A percentile compares a stretch with the other conserved stretches of the same genome.
Conservation (phyloP, 1,139 yeast genomes). For the Sugiyamaella neomexicana region DNA sequence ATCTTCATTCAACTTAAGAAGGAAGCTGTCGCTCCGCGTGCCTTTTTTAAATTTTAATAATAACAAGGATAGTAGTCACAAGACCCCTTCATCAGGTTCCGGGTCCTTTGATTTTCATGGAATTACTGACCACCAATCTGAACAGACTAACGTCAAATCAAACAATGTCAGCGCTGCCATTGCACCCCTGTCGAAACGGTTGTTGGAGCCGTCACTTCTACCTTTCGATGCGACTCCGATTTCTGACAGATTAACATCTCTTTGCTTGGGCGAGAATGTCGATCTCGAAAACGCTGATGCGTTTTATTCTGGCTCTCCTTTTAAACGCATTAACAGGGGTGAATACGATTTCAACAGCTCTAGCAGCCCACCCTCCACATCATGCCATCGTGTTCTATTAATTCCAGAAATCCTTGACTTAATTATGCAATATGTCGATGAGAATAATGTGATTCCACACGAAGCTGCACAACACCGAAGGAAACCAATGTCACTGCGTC, state of each 20-base stretch:
- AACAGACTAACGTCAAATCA: neutral
- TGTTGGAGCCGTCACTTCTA: conserved; percentile 7
- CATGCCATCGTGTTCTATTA: conserved; percentile 54
- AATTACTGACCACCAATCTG: neutral
- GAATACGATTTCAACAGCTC: conserved; percentile 5
- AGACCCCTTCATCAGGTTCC: neutral
- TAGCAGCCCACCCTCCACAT: neutral
- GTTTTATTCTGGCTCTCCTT: conserved; percentile 6
- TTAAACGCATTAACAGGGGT: neutral
- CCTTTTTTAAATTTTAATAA: conserved; percentile 14
- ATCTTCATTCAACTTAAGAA: conserved; percentile 5
- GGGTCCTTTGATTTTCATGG: neutral
- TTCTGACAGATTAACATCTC: conserved; percentile 4
- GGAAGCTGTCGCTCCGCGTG: conserved; percentile 13
- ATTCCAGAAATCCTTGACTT: conserved; percentile 74
- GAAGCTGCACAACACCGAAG: conserved; percentile 61
- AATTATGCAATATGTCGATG: conserved; percentile 62
- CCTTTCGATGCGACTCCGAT: conserved; percentile 11
- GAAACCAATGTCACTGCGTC: conserved; percentile 65
- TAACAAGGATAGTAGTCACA: neutral
- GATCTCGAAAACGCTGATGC: neutral
- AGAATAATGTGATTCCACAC: conserved; percentile 52
- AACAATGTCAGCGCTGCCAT: neutral
- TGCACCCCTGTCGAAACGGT: neutral
- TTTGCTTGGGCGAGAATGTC: neutral